phyloP scores from a whole-genome alignment of 169 alveolate species.

The Eimeria acervulina region DNA sequence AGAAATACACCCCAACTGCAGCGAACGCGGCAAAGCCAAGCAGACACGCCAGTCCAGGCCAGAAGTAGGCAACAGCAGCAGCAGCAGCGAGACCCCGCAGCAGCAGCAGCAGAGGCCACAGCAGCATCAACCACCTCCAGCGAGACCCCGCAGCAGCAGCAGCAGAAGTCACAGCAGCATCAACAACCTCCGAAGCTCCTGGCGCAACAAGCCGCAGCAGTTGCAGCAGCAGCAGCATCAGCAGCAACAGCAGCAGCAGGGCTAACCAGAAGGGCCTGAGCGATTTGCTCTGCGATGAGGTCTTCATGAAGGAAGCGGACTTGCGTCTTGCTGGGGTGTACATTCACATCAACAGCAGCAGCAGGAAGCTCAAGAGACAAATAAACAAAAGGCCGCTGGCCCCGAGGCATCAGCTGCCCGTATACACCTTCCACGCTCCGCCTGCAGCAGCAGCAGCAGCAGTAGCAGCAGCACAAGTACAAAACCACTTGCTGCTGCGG shows the following conservation, averaged over 20 bases:
- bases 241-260: slow-evolving; percentile 20
- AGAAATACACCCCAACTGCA: not conserved
- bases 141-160: not conserved
- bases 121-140: too few relatives aligned
- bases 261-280: not conserved
- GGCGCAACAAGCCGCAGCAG: not conserved
- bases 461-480: slow-evolving; percentile 1
- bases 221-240: not conserved
- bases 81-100: not conserved
- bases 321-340: slow-evolving; percentile 98
- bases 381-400: slow-evolving; percentile 93
- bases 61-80: not conserved
- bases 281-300: slow-evolving; percentile 3
- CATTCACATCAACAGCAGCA: slow-evolving; percentile 97
- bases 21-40: not conserved
- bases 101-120: too few relatives aligned
- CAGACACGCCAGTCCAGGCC: not conserved
- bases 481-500: too few relatives aligned
- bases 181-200: not conserved
- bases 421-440: slow-evolving; percentile 85
- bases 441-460: slow-evolving; percentile 60
- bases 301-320: slow-evolving; percentile 76
- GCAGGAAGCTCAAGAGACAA: slow-evolving; percentile 96
- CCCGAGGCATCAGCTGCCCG: slow-evolving; percentile 87
- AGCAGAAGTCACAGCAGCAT: not conserved